Evolutionary conservation across 129 eudicot genomes (phyloP), one percentile per base, ranked within the genome.

Genomic region (Chrysanthemum seticuspe): DNA sequence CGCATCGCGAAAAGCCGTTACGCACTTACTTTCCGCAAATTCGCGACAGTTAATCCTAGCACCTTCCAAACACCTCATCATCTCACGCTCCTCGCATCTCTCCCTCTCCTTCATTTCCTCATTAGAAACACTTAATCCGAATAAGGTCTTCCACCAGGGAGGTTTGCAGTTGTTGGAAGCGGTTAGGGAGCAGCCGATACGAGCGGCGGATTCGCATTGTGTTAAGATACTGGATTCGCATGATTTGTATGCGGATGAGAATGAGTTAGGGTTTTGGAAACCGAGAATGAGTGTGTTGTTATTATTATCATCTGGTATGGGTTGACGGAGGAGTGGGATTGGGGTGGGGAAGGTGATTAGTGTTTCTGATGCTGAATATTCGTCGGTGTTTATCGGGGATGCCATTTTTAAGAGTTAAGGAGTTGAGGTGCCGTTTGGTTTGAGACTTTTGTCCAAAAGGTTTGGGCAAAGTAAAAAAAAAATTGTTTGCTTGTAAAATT

Each of bases 131-230:
- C 71, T 57, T 8, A 65, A 31, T 3, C 80, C 71, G n/a, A 76
- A 13, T 9, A 79, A 14, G 44, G 73, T 7, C 74, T 82, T 92
- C 96, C 94, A 89, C 96, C 90, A 92, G 0, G 88, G 87, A 31
- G 89, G 83, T 51, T 75, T 84, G 71, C 98, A 92, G 36, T 78
- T 87, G 67, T 44, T 69, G 6, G 96, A 85, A 0, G 98, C 95
- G n/a, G 72, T 54, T 11, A 89, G 75, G 73, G 98, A 85, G 84
- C 98, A 92, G 2, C 90, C 98, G 56, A 89, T 74, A 25, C 98
- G 78, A 13, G 87, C 85, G 3, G 87, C 96, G 47, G 89, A 55
- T 64, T 83, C 86, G 74, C 97, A 92, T 65, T 92, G 97, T 1
- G 77, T 76, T 55, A 65, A 70, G 72, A 92, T 82, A 29, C 68